These are phyloP conservation scores for Cronartium quercuum DNA, from an alignment of 1,284 basidiomycete species.

Conservation along the genomic window DNA sequence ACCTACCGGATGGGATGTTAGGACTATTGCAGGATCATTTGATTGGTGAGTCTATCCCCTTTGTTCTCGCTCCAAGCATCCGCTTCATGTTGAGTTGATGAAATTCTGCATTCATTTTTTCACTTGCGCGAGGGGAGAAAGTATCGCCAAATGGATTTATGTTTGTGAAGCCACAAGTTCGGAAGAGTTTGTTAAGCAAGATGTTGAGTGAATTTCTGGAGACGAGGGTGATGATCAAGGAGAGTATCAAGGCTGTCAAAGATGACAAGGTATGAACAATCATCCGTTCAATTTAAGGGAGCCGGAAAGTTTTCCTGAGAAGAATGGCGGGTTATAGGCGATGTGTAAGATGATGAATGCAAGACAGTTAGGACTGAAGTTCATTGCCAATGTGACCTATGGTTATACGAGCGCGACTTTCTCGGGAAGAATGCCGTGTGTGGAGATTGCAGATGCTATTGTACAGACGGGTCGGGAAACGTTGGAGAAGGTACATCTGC, in stretches of 20 bases:
- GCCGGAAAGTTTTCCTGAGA: background rate
- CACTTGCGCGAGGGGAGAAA: too few species aligned
- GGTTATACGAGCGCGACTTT: constrained; percentile 90
- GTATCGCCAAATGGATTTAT: constrained; percentile 92
- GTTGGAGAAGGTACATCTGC: constrained; percentile 67
- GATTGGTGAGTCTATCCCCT: constrained; percentile 57
- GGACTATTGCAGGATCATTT: constrained; percentile 66
- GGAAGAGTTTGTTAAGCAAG: constrained; percentile 75
- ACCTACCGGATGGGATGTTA: constrained; percentile 64
- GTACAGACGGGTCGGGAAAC: constrained; percentile 94
- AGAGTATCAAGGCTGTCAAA: constrained; percentile 76
- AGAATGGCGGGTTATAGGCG: constrained; percentile 54
- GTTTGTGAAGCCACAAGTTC: constrained; percentile 78
- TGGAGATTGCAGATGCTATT: constrained; percentile 95
- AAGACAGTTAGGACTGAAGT: constrained; percentile 79
- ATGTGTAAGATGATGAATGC: constrained; percentile 72
- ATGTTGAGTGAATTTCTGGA: constrained; percentile 91
- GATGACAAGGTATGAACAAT: constrained; percentile 61
- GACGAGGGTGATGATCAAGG: constrained; percentile 96
- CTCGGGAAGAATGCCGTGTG: constrained; percentile 95
- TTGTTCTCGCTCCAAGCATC: too few species aligned
- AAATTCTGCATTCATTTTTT: background rate
- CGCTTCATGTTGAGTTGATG: too few species aligned
- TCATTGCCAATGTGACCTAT: constrained; percentile 81
- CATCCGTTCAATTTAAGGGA: background rate